Percentiles rank a stretch among this genome's conserved stretches.
Evolutionary conservation across 2,329 filamentous ascomycete species (phyloP).

Genomic region (Tolypocladium pustulatum): DNA sequence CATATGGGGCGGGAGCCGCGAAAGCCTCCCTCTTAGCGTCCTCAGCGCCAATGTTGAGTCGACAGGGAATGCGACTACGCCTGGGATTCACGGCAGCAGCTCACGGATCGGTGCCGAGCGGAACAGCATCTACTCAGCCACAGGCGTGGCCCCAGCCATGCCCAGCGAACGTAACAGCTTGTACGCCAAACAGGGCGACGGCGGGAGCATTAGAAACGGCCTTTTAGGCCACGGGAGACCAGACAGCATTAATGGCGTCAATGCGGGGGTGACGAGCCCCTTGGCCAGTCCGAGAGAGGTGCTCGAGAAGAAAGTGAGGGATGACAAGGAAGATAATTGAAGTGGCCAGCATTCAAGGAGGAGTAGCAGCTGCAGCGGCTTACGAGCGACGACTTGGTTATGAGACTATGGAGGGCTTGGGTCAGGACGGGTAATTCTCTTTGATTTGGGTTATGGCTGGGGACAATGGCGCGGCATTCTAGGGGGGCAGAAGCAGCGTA

Average conservation of each 20-base stretch:
- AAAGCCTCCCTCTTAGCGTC: constrained; percentile 69
- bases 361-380: not conserved
- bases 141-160: constrained; percentile 54
- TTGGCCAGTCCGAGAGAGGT: constrained; percentile 47
- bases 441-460: not conserved
- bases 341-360: not conserved
- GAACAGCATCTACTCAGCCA: constrained; percentile 73
- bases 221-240: constrained; percentile 65
- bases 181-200: constrained; percentile 63
- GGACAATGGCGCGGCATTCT: not conserved
- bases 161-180: constrained; percentile 72
- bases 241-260: constrained; percentile 73
- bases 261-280: constrained; percentile 51
- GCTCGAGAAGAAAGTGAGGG: constrained; percentile 21
- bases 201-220: constrained; percentile 69
- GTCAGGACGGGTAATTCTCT: not conserved
- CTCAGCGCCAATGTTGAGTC: constrained; percentile 60
- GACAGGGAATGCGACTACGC: constrained; percentile 29
- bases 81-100: constrained; percentile 42
- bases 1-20: constrained; percentile 70
- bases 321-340: constrained; percentile 15
- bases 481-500: not conserved
- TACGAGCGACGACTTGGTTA: constrained; percentile 1
- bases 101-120: constrained; percentile 45
- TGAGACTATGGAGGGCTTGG: not conserved